Conservation (phyloP, 331 rosid genomes). For the Malus hybrid region DNA sequence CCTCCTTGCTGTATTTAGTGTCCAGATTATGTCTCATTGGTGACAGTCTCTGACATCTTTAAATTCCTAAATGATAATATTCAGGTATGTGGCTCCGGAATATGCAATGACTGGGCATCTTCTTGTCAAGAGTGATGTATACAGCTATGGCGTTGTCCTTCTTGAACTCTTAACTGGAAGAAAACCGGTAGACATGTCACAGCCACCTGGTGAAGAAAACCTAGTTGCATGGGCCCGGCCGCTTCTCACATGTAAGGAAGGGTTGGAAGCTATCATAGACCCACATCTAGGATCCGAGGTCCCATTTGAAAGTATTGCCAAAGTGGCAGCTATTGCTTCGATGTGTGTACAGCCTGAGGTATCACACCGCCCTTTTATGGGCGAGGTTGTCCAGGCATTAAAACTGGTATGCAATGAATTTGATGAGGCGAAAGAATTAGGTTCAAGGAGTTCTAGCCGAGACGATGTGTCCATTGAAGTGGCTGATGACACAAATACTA, state of each 20-base stretch:
- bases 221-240: slow-evolving; percentile 93
- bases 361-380: slow-evolving; percentile 93
- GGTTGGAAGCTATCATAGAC: slow-evolving; percentile 54
- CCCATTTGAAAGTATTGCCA: slow-evolving; percentile 61
- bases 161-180: slow-evolving; percentile 87
- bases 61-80: slow-evolving; percentile 3
- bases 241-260: slow-evolving; percentile 71
- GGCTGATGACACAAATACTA: slow-evolving; percentile 22
- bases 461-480: slow-evolving; percentile 41
- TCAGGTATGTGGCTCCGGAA: slow-evolving; percentile 96
- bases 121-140: slow-evolving; percentile 93
- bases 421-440: slow-evolving; percentile 45
- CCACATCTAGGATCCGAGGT: slow-evolving; percentile 39
- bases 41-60: neutral
- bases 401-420: slow-evolving; percentile 75
- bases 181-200: slow-evolving; percentile 95
- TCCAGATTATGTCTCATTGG: neutral
- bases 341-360: slow-evolving; percentile 96
- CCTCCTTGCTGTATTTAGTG: neutral
- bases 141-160: slow-evolving; percentile 96
- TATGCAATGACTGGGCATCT: slow-evolving; percentile 99
- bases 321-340: slow-evolving; percentile 95
- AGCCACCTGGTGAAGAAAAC: slow-evolving; percentile 88
- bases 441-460: slow-evolving; percentile 45
- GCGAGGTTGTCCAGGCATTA: slow-evolving; percentile 96